Base-by-base conservation (phyloP, 2,329 filamentous ascomycete species). In the Juglanconis sp. region DNA sequence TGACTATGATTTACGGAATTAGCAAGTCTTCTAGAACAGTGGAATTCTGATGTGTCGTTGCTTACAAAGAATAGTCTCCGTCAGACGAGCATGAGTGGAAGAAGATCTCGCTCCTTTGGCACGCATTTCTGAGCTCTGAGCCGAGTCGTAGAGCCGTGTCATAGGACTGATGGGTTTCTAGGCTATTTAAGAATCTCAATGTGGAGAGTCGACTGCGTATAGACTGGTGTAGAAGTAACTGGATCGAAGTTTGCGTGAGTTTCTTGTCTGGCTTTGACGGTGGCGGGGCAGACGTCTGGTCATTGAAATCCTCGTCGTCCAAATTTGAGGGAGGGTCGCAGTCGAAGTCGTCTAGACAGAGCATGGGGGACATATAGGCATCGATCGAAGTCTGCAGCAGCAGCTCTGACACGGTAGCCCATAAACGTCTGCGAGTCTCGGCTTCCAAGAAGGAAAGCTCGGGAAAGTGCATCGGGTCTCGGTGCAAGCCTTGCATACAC, bases 401-500 rank as follows among this genome's bases (percentile, higher is more conserved):
- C 2, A 86, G 69, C 66, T 86, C 82, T 6, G 85, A 62, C 13
- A 84, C 76, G 0, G 81, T 82, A 7, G 79, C 77, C 84, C 83
- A 86, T 0, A 86, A 66, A 2, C 83, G 74, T 6, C 83, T 74
- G 1, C 83, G 76, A 68, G 86, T 77, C 68, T 87, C 84, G 1
- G 77, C 74, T 30, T 77, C 74, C 42, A 81, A 76, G 1, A 71
- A 66, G 2, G 79, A 76, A 74, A 82, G 79, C n/a, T 75, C 73
- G 6, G 75, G 73, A 6, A 85, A 75, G 60, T 77, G 71, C 40
- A 72, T 75, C 0, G 84, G 83, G 58, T 87, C 84, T 2, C 81
- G 77, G 66, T 87, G 83, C 5, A 86, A 73, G 5, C 84, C 84
- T 46, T n/a, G 13, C 42, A n/a, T 15, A 5, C 13, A n/a, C 13